Base-by-base conservation (phyloP, 140 eudicot genomes). In the Eryngium alpinum region DNA sequence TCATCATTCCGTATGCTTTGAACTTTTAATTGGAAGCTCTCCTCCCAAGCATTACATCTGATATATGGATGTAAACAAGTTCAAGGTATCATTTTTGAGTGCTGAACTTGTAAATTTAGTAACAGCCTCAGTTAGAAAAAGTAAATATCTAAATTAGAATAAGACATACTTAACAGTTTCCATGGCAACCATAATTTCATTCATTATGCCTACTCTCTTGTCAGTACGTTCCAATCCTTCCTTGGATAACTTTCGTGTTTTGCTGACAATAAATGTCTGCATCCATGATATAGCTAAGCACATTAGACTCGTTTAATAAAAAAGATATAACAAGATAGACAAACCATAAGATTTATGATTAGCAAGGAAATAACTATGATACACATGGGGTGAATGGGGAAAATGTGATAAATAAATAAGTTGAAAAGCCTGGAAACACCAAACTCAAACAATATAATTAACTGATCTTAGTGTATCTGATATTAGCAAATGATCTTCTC, bases 31-130 rank as follows among this genome's bases (percentile, higher is more conserved):
- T 87, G 95, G 81, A 94, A 94, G 79, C 99, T 94, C 70, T 87
- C 84, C 92, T 94, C 99, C 99, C 99, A 94, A 78, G 99, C 99
- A 81, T 94, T 92, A 87, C 97, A 94, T 87, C 99, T 94, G 91
- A 78, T 79, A 75, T 51, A 82, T 78, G 82, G 59, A 43, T 44
- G 70, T 6, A 78, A 24, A 81, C 28, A 79, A 72, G 51, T 33
- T 69, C 50, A 56, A 79, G 50, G 46, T 69, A 31, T 29, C 46
- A 38, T 38, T 38, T 38, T 38, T 33, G 33, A 69, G 46, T 69
- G 6, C 33, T 17, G 17, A 43, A 60, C 29, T 24, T 15, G 29
- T 7, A 15, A 74, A 74, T 17, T 74, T 21, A 25, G 12, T 71
- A 81, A 28, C 25, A 27, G 52, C 34, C 50, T 57, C 34, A n/a